Evolutionary conservation across 192 early-diverging fungal species (phyloP), one percentile per base, ranked within the genome.

Genomic region (Polychytrium aggregatum): DNA sequence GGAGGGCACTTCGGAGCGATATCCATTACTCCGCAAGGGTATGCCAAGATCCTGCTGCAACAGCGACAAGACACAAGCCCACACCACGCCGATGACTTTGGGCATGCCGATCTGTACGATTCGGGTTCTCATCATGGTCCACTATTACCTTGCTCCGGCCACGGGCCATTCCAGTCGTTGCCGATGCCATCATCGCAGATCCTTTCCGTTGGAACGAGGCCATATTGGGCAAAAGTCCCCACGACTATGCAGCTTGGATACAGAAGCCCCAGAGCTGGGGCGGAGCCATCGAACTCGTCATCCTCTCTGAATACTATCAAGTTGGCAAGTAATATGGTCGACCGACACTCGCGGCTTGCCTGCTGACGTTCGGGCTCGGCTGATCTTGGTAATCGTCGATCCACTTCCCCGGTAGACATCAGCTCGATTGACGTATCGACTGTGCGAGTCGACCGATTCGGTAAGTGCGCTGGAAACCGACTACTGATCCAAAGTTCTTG

Each of bases 201-300:
- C 69, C 82, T 1, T 47, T 53, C 18, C 64, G 34, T 1, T 89
- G 83, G 58, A 63, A 64, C 13, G 78, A 74, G 44, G 78, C 69
- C 5, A 56, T 85, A 11, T 64, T 90, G 6, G 87, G 85, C 0
- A 46, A 46, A n/a, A 38, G 61, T 2, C 38, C 59, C 17, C 51
- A 70, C 20, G 65, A 73, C 16, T 90, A 90, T 57, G 57, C 65
- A 22, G 37, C 67, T 0, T 88, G 85, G 84, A 90, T 90, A 46
- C 38, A 57, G 51, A 57, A 61, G 30, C 42, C 61, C 22, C 65
- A 72, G 22, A 71, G 72, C 42, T 90, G 87, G 87, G 87, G 87
- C 56, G 86, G 86, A n/a, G 86, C 83, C 0, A 86, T 88, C 45
- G 86, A 89, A 50, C 63, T 87, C 14, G 57, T 83, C 16, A 82